phyloP scores from a whole-genome alignment of 2,329 filamentous ascomycete genomes.

The Tetracladium maxilliforme region DNA sequence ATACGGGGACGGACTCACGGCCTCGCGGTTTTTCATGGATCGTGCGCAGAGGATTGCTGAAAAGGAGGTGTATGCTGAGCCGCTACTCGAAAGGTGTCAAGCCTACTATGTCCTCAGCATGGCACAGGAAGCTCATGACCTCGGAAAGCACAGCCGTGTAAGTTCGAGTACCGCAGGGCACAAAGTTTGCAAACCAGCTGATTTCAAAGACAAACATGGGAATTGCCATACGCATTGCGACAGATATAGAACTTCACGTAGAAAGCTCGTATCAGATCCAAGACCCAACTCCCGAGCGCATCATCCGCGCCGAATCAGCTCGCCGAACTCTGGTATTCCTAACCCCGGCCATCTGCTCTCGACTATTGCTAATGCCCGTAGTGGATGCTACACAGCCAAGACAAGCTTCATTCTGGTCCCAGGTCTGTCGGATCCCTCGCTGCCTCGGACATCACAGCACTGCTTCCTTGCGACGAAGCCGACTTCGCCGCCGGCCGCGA shows the following conservation, averaged over 20 bases:
- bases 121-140: slow-evolving; percentile 39
- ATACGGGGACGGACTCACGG: slow-evolving; percentile 33
- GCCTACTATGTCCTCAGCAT: slow-evolving; percentile 43
- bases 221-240: slow-evolving; percentile 19
- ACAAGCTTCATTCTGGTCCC: slow-evolving; percentile 20
- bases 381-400: no score
- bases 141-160: slow-evolving; percentile 37
- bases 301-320: slow-evolving; percentile 17
- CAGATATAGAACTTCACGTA: slow-evolving; percentile 17
- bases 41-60: slow-evolving; percentile 30
- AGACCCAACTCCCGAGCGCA: slow-evolving; percentile 11
- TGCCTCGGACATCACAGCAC: slow-evolving; percentile 17
- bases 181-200: slow-evolving; percentile 7
- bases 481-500: slow-evolving; percentile 20
- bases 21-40: slow-evolving; percentile 37
- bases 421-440: slow-evolving; percentile 17
- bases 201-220: slow-evolving; percentile 22
- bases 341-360: neutral
- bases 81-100: slow-evolving; percentile 39
- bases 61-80: slow-evolving; percentile 33
- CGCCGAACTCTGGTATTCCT: slow-evolving; percentile 17
- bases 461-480: slow-evolving; percentile 19
- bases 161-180: slow-evolving; percentile 8
- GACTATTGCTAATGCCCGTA: neutral
- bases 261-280: slow-evolving; percentile 18